These are phyloP conservation scores for Elaeagnus macrophylla DNA, from an alignment of 306 rosid genomes.

Conservation along the genomic window DNA sequence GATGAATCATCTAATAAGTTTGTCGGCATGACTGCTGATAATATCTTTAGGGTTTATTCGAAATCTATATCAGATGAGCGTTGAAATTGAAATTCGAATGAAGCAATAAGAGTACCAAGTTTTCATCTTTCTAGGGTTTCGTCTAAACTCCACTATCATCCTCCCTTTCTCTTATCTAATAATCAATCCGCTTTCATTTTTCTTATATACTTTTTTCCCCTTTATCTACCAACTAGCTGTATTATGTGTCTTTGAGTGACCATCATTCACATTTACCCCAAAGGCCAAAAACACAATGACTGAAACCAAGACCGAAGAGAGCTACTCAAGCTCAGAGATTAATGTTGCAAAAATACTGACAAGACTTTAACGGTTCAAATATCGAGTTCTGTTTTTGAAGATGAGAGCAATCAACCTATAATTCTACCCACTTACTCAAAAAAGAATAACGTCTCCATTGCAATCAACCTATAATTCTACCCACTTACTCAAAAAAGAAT, in stretches of 20 bases:
- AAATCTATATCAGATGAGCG: conserved; percentile 26
- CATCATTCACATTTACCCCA: conserved; percentile 36
- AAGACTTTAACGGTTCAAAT: too few relatives aligned
- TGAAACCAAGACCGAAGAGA: conserved; percentile 26
- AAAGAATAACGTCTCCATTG: too few relatives aligned
- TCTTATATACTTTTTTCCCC: conserved; percentile 1
- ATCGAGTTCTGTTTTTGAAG: too few relatives aligned
- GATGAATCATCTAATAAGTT: conserved; percentile 62
- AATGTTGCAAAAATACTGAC: too few relatives aligned
- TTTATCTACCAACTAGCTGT: conserved; percentile 55
- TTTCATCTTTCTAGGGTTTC: conserved; percentile 33
- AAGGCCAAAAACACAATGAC: conserved; percentile 43
- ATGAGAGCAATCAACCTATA: too few relatives aligned
- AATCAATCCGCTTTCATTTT: conserved; percentile 37
- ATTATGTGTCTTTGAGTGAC: conserved; percentile 45
- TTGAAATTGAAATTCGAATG: conserved; percentile 32
- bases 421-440: too few relatives aligned
- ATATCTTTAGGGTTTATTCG: conserved; percentile 4
- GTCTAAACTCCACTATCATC: background rate
- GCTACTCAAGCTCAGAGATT: conserved; percentile 6
- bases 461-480: too few relatives aligned
- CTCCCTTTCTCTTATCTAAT: conserved; percentile 36
- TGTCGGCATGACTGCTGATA: conserved; percentile 39
- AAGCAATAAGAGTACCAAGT: conserved; percentile 24
- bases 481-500: too few relatives aligned